Evolutionary conservation across 106 monocot species (phyloP), one percentile per base, ranked within the genome.

Genomic region (Platanthera zijinensis): DNA sequence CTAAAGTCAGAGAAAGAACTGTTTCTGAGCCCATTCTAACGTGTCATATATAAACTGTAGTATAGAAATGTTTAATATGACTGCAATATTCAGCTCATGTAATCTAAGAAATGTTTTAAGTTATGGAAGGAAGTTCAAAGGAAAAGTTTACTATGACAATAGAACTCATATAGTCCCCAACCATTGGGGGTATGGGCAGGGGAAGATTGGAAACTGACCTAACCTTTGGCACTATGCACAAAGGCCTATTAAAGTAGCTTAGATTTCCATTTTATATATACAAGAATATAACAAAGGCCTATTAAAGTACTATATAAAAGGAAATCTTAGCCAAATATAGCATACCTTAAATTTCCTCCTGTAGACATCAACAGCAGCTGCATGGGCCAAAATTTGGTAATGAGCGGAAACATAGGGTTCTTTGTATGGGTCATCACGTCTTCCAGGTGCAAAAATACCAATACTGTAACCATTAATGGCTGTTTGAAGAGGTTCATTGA

Each of bases 401-500:
- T 94, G 97, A 15, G 89, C 80, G 50, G 89, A 91, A 77, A 94
- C 80, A 74, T 80, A 97, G 30, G 83, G 82, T 51, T 94, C 94
- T 3, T 73, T 74, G 49, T 74, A 78, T 78, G 84, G 30, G 71
- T 83, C 73, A 46, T 82, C 77, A 77, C 73, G 48, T 71, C 75
- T 82, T 78, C 96, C 96, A 80, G 96, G 93, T 70, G 96, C 96
- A 85, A 97, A 97, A 85, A 83, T 84, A 21, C 96, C 96, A 84
- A 57, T 13, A 54, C 84, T 78, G 83, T 97, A 88, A 66, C 91
- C 93, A 79, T 93, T 93, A 8, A 93, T 80, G 50, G 96, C 81
- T 80, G 96, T 97, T 87, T 97, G 97, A 76, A 97, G 89, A 56
- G 94, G 97, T 74, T 97, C 97, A 86, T 97, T 97, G 50, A 97